Percentiles rank a stretch among this genome's conserved stretches.
These are phyloP conservation scores for Sporothrix dimorphospora DNA, from an alignment of 2,329 filamentous ascomycete species.

Conservation along the genomic window DNA sequence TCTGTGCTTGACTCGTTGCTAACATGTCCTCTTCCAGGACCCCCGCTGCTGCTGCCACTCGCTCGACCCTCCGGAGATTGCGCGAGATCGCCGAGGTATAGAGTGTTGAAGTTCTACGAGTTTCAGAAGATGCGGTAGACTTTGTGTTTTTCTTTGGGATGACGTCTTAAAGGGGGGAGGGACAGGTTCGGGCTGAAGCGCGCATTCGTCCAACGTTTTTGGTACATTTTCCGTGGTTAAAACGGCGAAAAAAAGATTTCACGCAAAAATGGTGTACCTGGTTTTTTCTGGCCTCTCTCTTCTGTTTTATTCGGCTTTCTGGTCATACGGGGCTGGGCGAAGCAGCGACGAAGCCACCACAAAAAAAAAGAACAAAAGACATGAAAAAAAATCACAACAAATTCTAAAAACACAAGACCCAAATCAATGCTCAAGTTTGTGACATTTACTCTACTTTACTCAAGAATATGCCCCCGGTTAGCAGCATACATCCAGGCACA, in stretches of 20 bases:
- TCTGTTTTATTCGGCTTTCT: neutral
- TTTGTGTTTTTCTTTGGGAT: constrained; percentile 22
- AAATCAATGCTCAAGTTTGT: neutral
- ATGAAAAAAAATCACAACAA: constrained; percentile 22
- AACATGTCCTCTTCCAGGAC: constrained; percentile 59
- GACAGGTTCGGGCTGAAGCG: constrained; percentile 18
- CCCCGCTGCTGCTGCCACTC: constrained; percentile 88
- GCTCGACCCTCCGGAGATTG: constrained; percentile 95
- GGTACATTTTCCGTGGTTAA: neutral
- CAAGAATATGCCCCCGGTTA: too few relatives aligned
- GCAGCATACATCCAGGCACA: too few relatives aligned
- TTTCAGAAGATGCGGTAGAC: constrained; percentile 12
- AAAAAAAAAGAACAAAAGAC: constrained; percentile 13
- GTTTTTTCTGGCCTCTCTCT: constrained; percentile 17
- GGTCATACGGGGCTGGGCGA: neutral
- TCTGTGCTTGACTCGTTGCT: neutral
- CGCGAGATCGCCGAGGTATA: constrained; percentile 97
- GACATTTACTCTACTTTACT: too few relatives aligned
- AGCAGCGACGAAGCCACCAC: constrained; percentile 9
- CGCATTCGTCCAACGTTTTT: constrained; percentile 21
- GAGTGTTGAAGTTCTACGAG: constrained; percentile 36
- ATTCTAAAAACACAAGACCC: neutral
- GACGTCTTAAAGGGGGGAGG: constrained; percentile 20
- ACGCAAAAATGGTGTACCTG: constrained; percentile 22
- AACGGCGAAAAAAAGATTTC: constrained; percentile 3